phyloP scores from a whole-genome alignment of 1,284 basidiomycete genomes.

The Takashimella koratensis region DNA sequence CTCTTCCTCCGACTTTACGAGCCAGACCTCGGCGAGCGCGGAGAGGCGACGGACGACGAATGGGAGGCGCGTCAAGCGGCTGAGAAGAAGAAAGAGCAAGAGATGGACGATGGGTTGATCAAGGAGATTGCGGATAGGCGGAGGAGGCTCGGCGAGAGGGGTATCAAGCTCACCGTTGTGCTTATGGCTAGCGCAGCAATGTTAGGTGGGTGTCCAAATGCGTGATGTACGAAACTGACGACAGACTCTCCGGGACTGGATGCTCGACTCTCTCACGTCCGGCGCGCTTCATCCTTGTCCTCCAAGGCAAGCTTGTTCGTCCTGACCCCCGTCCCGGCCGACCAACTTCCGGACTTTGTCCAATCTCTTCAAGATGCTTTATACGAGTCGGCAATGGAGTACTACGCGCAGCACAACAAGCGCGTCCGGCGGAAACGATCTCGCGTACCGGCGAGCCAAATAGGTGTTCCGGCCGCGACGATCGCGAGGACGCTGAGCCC shows the following conservation, averaged over 20 bases:
- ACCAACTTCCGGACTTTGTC: constrained; percentile 81
- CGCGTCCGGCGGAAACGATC: constrained; percentile 84
- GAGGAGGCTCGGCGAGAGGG: constrained; percentile 72
- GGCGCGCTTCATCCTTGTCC: constrained; percentile 81
- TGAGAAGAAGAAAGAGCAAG: constrained; percentile 61
- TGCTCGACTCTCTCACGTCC: constrained; percentile 73
- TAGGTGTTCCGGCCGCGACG: constrained; percentile 53
- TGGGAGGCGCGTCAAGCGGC: constrained; percentile 18
- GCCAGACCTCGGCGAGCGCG: constrained; percentile 41
- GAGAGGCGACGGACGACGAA: constrained; percentile 1
- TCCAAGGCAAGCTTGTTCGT: constrained; percentile 90
- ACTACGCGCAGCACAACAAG: constrained; percentile 88
- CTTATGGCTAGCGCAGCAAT: constrained; percentile 81
- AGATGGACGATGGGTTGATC: constrained; percentile 68
- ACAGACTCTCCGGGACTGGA: constrained; percentile 80
- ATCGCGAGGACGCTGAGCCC: constrained; percentile 40
- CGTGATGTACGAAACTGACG: constrained; percentile 1
- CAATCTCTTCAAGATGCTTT: constrained; percentile 77
- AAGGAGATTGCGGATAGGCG: constrained; percentile 74
- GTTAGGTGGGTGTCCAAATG: constrained; percentile 59
- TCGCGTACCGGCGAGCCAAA: constrained; percentile 57
- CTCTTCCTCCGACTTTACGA: constrained; percentile 81
- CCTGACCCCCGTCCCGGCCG: constrained; percentile 76
- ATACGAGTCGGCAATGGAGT: constrained; percentile 82
- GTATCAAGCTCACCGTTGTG: constrained; percentile 90